Base-by-base conservation (phyloP, 768 basidiomycete species). In the Russula lepida region DNA sequence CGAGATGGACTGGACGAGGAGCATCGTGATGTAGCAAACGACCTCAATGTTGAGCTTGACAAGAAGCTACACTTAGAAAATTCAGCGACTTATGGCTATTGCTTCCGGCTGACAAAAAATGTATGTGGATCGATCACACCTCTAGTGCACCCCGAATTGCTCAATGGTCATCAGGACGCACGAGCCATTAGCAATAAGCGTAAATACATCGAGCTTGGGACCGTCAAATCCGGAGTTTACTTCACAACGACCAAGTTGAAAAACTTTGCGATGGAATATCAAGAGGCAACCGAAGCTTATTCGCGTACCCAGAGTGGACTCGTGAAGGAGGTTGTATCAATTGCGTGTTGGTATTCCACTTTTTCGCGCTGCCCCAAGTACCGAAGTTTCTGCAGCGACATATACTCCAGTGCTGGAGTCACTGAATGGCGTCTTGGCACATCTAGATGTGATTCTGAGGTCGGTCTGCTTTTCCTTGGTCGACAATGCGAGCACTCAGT, bases 21-120 rank as follows among this genome's bases (percentile, higher is more conserved):
- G 69, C 95, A 98, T 71, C 73, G 76, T 7, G 68, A 76, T 1
- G 86, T 84, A 0, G 88, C 88, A 6, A 72, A 77, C 7, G 89
- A 90, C 41, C 77, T 98, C 6, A 81, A 79, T 9, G 67, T 99
- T 11, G 93, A 95, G 17, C 80, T 92, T 2, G 91, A 97, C 72
- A 95, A 95, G 76, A 98, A 98, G 74, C 74, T 98, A 12, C 97
- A 98, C 72, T 76, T 99, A 30, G 97, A 99, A 75, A 94, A 95
- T 67, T 90, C 88, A 56, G 80, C 81, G 58, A 82, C 84, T 1
- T 92, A 95, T 69, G 93, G 94, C 2, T 95, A 98, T 71, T 94
- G 90, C 68, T 91, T 98, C 74, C 77, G 97, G 28, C 71, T 98
- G 47, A 95, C 95, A 1, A 95, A 97, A 70, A 89, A 86, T 64